phyloP scores from a whole-genome alignment of 164 flowering plant species.

The Protea cynaroides region DNA sequence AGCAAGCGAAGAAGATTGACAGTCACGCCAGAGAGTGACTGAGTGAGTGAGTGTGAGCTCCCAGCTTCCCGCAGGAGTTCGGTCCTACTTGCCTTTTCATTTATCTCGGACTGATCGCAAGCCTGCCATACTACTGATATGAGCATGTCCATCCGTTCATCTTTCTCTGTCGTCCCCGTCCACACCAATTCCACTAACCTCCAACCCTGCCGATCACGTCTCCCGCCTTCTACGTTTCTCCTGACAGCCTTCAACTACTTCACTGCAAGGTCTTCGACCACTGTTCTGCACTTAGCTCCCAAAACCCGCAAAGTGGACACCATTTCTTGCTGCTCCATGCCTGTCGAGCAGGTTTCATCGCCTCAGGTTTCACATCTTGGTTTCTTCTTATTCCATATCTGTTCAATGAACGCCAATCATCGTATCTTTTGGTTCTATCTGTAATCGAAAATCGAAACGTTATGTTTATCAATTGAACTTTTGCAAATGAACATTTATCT shows the following conservation, averaged over 20 bases:
- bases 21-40: too few relatives aligned
- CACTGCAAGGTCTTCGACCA: background rate
- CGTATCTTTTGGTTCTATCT: background rate
- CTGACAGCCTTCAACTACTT: background rate
- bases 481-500: background rate
- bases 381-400: background rate
- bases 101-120: too few relatives aligned
- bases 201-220: background rate
- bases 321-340: slow-evolving; percentile 12
- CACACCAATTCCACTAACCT: background rate
- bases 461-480: background rate
- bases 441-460: background rate
- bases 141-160: background rate
- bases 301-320: background rate
- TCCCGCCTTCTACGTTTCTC: background rate
- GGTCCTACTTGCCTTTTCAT: background rate
- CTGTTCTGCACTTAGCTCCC: background rate
- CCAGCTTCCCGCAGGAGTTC: background rate
- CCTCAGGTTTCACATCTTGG: slow-evolving; percentile 1
- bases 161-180: slow-evolving; percentile 7
- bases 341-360: slow-evolving; percentile 3
- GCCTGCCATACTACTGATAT: too few relatives aligned
- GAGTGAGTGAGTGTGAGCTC: background rate
- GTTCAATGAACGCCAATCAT: too few relatives aligned
- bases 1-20: too few relatives aligned